These are phyloP conservation scores for Paecilomyces dactylethromorphus DNA, from an alignment of 2,329 filamentous ascomycete genomes.

Conservation along the genomic window DNA sequence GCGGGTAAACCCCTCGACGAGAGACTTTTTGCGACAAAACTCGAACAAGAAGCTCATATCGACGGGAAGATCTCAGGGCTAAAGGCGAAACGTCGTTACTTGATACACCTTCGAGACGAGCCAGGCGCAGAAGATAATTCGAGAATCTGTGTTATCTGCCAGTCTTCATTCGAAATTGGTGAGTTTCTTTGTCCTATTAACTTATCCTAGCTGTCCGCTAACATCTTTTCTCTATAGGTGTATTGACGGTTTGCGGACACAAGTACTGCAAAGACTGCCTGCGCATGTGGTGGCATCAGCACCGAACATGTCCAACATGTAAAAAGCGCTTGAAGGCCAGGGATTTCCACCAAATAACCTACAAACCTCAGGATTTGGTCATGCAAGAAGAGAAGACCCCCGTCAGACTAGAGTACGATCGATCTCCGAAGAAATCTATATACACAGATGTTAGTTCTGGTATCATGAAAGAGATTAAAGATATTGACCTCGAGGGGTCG, in stretches of 20 bases:
- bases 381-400: conserved; percentile 51
- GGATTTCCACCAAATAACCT: conserved; percentile 78
- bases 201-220: not conserved
- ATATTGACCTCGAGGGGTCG: conserved; percentile 65
- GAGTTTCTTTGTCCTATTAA: conserved; percentile 42
- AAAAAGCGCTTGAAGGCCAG: conserved; percentile 59
- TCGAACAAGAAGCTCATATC: conserved; percentile 45
- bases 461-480: conserved; percentile 72
- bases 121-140: conserved; percentile 54
- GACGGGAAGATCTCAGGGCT: conserved; percentile 54
- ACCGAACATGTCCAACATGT: conserved; percentile 77
- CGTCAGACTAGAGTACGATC: conserved; percentile 20
- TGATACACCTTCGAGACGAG: conserved; percentile 56
- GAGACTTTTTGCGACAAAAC: conserved; percentile 36
- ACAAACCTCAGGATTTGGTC: conserved; percentile 68
- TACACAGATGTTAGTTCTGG: conserved; percentile 70
- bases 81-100: conserved; percentile 70
- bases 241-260: conserved; percentile 75
- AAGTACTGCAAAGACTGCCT: conserved; percentile 89
- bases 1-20: conserved; percentile 52
- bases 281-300: conserved; percentile 65
- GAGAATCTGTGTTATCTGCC: conserved; percentile 80
- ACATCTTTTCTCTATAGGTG: conserved; percentile 17
- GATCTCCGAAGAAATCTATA: conserved; percentile 47
- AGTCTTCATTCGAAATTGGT: conserved; percentile 67